Conservation (phyloP, 495 filamentous ascomycete species). For the Penicillium salamii region DNA sequence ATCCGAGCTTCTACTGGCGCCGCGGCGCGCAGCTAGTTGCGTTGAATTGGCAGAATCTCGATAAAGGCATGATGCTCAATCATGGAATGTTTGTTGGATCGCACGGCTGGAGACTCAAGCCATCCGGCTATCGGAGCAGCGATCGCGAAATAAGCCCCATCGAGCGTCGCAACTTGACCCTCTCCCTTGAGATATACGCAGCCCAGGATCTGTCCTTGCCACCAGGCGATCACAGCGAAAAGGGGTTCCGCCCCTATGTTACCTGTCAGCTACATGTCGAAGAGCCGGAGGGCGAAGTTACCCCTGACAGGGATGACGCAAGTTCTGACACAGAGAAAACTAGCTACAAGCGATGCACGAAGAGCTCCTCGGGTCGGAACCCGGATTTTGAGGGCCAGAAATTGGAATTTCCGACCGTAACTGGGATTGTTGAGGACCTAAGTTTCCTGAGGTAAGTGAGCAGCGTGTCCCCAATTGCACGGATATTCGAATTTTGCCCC, state of each 20-base stretch:
- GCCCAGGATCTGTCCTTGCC: conserved; percentile 52
- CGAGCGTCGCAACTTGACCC: conserved; percentile 30
- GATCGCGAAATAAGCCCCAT: conserved; percentile 22
- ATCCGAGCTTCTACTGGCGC: conserved; percentile 81
- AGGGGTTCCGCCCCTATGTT: conserved; percentile 71
- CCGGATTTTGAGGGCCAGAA: conserved; percentile 69
- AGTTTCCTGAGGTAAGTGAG: conserved; percentile 71
- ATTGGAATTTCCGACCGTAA: conserved; percentile 58
- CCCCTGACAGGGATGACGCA: conserved; percentile 33
- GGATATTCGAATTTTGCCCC: conserved; percentile 1
- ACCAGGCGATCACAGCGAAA: conserved; percentile 48
- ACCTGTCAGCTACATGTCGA: conserved; percentile 81
- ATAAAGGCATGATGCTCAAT: conserved; percentile 94
- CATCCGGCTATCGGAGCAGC: conserved; percentile 57
- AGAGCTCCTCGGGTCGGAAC: conserved; percentile 55
- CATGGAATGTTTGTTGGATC: conserved; percentile 85
- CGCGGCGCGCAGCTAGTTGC: conserved; percentile 90
- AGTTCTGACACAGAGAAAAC: conserved; percentile 45
- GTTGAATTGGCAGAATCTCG: conserved; percentile 90
- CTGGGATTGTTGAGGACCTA: conserved; percentile 70
- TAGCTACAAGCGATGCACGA: conserved; percentile 70
- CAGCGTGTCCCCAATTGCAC: not conserved
- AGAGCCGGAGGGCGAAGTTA: conserved; percentile 36
- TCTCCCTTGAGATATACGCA: conserved; percentile 51
- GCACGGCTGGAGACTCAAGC: conserved; percentile 82